These are phyloP conservation scores for Chytriomyces hyalinus DNA, from an alignment of 192 early-diverging fungal genomes.

Conservation along the genomic window DNA sequence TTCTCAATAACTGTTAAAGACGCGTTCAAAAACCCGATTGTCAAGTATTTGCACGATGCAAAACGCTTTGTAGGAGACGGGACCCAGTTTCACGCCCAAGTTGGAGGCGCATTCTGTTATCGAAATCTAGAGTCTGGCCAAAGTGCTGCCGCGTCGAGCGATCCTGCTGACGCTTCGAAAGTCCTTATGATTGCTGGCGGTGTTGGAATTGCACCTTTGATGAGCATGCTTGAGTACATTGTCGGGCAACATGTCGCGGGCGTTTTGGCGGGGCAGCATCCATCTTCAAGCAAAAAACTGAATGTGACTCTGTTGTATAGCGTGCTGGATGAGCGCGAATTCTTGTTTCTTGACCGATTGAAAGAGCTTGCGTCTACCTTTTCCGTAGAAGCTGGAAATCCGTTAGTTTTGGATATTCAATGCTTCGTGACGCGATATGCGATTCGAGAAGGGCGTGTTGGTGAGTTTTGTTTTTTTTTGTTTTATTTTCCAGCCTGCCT, in stretches of 20 bases:
- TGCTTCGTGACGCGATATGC: constrained; percentile 28
- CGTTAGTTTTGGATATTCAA: constrained; percentile 12
- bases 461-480: no score
- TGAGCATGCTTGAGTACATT: constrained; percentile 23
- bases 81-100: constrained; percentile 1
- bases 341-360: constrained; percentile 22
- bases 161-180: not conserved
- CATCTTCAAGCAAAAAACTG: not conserved
- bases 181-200: constrained; percentile 24
- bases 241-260: not conserved
- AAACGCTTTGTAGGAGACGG: not conserved
- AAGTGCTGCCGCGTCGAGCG: not conserved
- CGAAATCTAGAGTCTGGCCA: not conserved
- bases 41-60: constrained; percentile 17
- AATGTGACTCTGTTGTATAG: constrained; percentile 29
- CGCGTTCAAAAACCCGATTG: constrained; percentile 25
- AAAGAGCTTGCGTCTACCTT: constrained; percentile 4
- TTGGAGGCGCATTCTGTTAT: constrained; percentile 28
- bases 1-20: constrained; percentile 29
- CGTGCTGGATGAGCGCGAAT: constrained; percentile 21
- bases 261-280: not conserved
- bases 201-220: constrained; percentile 27
- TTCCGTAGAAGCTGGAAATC: not conserved
- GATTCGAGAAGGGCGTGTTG: not conserved
- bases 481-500: no score